Percentiles rank a stretch among this genome's conserved stretches.
Conservation (phyloP, 2,329 filamentous ascomycete genomes). For the Trichoderma sp. region DNA sequence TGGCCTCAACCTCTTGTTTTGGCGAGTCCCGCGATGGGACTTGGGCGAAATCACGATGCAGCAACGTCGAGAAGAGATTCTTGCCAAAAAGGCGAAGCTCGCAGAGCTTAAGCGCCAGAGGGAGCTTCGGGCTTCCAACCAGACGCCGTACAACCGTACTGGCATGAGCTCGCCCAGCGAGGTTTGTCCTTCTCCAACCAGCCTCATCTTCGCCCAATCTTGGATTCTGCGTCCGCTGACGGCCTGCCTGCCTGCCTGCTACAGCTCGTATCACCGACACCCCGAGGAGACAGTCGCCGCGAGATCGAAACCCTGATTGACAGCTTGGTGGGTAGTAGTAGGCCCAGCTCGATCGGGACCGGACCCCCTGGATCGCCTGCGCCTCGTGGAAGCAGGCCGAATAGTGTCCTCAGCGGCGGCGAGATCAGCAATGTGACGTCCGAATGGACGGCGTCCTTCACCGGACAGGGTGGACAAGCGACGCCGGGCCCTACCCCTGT, state of each 20-base stretch:
- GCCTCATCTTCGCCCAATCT: conserved; percentile 5
- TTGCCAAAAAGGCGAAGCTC: conserved; percentile 95
- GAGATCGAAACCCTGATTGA: conserved; percentile 87
- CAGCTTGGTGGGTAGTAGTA: conserved; percentile 76
- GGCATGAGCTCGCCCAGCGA: conserved; percentile 70
- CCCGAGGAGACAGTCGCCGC: conserved; percentile 69
- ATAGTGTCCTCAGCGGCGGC: conserved; percentile 80
- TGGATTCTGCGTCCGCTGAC: conserved; percentile 12
- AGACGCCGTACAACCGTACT: conserved; percentile 69
- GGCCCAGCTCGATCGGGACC: conserved; percentile 68
- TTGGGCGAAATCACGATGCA: conserved; percentile 57
- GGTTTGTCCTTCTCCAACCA: conserved; percentile 53
- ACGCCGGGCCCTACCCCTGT: conserved; percentile 42
- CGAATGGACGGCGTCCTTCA: conserved; percentile 56
- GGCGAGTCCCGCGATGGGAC: conserved; percentile 52
- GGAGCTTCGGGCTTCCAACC: conserved; percentile 72
- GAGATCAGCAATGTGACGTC: conserved; percentile 77
- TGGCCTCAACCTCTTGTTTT: conserved; percentile 6
- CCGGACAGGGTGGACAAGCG: conserved; percentile 40
- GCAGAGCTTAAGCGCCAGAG: conserved; percentile 93
- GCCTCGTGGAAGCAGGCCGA: conserved; percentile 74
- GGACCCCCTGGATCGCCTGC: conserved; percentile 66
- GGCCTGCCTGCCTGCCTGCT: conserved; percentile 21
- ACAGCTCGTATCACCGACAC: conserved; percentile 66
- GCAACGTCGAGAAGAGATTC: conserved; percentile 91